phyloP scores from a whole-genome alignment of 2,329 filamentous ascomycete species.

The Penicillium sp. region DNA sequence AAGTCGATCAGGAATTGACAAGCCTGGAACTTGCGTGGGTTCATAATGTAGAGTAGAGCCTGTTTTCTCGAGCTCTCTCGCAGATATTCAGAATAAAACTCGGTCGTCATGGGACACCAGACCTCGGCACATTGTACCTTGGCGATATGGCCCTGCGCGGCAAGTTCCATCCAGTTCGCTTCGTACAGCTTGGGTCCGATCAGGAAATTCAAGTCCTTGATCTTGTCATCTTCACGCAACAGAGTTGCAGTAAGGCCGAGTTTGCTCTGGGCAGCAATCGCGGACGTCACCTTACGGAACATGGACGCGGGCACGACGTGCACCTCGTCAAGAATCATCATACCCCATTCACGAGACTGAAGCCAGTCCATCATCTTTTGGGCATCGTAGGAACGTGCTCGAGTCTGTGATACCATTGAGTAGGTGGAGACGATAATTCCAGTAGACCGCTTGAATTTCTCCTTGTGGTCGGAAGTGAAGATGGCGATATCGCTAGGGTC shows the following conservation, averaged over 20 bases:
- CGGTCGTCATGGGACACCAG: conserved; percentile 98
- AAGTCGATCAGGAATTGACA: conserved; percentile 98
- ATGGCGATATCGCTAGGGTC: conserved; percentile 89
- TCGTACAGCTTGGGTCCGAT: conserved; percentile 98
- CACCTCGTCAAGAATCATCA: conserved; percentile 96
- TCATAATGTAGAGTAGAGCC: conserved; percentile 87
- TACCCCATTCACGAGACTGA: conserved; percentile 84
- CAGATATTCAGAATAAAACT: conserved; percentile 95
- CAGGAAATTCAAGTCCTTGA: conserved; percentile 92
- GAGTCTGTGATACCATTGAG: conserved; percentile 94
- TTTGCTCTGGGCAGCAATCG: conserved; percentile 93
- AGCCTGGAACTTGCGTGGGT: conserved; percentile 93
- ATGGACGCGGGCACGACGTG: conserved; percentile 97
- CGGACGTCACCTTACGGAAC: conserved; percentile 89
- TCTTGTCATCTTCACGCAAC: conserved; percentile 96
- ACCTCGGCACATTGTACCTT: conserved; percentile 97
- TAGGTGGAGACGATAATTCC: conserved; percentile 98
- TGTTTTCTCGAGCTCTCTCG: conserved; percentile 65
- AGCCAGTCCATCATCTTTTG: conserved; percentile 98
- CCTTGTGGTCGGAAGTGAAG: conserved; percentile 92
- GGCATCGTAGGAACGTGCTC: conserved; percentile 84
- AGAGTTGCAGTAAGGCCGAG: conserved; percentile 91
- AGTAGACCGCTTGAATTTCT: conserved; percentile 78
- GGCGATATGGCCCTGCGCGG: conserved; percentile 94
- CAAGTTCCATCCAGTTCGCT: conserved; percentile 98